Conservation (phyloP, 768 basidiomycete species). For the Melanogaster broomeanus region DNA sequence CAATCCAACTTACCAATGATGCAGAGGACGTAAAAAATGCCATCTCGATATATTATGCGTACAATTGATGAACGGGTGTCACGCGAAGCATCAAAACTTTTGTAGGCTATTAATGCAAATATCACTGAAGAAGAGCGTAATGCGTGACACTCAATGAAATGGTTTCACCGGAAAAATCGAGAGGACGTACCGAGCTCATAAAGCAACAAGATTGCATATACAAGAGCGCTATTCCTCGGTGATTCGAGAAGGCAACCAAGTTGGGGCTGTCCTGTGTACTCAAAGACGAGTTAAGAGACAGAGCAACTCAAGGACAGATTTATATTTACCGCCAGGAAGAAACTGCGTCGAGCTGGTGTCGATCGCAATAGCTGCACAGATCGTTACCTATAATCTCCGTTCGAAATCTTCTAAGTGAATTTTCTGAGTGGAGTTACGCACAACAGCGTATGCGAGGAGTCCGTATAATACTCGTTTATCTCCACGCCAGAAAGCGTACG, state of each 20-base stretch:
- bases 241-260: too few species aligned
- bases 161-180: background rate
- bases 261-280: background rate
- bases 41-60: slow-evolving; percentile 12
- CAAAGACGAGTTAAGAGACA: background rate
- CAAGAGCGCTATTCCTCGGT: too few species aligned
- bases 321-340: slow-evolving; percentile 4
- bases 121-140: slow-evolving; percentile 5
- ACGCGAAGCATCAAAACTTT: slow-evolving; percentile 4
- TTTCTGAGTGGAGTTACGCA: background rate
- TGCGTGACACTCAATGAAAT: too few species aligned
- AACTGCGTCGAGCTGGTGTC: slow-evolving; percentile 1
- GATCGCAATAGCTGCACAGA: slow-evolving; percentile 5
- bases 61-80: slow-evolving; percentile 2
- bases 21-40: slow-evolving; percentile 19
- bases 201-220: background rate
- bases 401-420: background rate
- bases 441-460: slow-evolving; percentile 9
- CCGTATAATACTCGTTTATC: slow-evolving; percentile 12
- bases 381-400: slow-evolving; percentile 2
- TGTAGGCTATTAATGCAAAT: slow-evolving; percentile 7
- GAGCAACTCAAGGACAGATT: background rate
- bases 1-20: slow-evolving; percentile 11
- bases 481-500: slow-evolving; percentile 23
- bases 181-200: slow-evolving; percentile 4